Evolutionary conservation across 352 stramenopile species (phyloP), one percentile per base, ranked within the genome.

Genomic region (Phytophthora melonis): DNA sequence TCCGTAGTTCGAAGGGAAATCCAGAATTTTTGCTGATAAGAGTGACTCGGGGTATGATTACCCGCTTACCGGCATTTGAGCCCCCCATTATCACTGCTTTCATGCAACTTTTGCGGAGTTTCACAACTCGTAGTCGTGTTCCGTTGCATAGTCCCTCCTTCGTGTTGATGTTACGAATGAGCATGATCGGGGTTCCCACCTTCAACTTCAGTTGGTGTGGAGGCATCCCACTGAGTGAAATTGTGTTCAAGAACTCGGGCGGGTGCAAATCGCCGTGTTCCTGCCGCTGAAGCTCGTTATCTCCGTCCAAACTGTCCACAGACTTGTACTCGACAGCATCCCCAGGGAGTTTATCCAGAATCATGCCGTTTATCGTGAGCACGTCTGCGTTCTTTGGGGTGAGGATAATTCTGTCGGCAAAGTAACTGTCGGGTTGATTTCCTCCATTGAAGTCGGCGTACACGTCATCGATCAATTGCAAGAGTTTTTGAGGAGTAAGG

Each of bases 151-250:
- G 36, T 2, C 62, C 62, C 7, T 32, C 23, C 5, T 62, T 62
- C 3, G 52, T 61, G 16, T 62, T 62, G 1, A 68, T 23, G 21
- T 68, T 68, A 13, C 50, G n/a, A 4, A 60, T 60, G 8, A 68
- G 4, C 13, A 55, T 61, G 3, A 68, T 16, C 0, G 50, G 50
- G 5, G 52, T 16, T 5, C 3, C 25, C 1, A 49, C n/a, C 41
- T 68, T 41, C 34, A 68, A 52, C 3, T 10, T 62, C 3, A 68
- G 36, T n/a, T 61, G 57, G 30, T 60, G 62, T 13, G 62, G 62
- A 30, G 27, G 27, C 27, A 30, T 30, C 5, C 27, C 27, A 30
- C 27, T 7, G 3, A 30, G 4, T 7, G 27, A 6, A 30, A 30
- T 30, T 30, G 27, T 30, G 27, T 30, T 30, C 27, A 30, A 30